These are phyloP conservation scores for Saccharum hybrid DNA, from an alignment of 202 grass and related monocot genomes.

Conservation along the genomic window DNA sequence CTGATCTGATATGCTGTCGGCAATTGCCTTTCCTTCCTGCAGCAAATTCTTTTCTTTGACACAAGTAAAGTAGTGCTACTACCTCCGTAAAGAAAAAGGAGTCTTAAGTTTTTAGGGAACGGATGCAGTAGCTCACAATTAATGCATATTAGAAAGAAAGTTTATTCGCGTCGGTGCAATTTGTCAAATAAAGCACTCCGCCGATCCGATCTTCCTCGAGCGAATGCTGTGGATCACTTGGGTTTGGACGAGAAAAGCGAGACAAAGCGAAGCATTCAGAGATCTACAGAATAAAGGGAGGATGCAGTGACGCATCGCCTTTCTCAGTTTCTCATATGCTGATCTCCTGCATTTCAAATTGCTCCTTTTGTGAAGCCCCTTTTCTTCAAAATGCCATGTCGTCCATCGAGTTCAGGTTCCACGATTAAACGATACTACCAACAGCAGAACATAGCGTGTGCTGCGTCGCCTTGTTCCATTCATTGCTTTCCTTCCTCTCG, in stretches of 20 bases:
- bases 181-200: neutral
- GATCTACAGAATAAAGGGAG: slow-evolving; percentile 22
- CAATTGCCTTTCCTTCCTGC: too few relatives aligned
- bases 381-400: neutral
- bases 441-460: neutral
- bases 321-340: neutral
- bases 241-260: slow-evolving; percentile 13
- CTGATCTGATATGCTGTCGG: too few relatives aligned
- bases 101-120: too few relatives aligned
- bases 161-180: slow-evolving; percentile 25
- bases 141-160: neutral
- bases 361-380: neutral
- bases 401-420: neutral
- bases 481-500: too few relatives aligned
- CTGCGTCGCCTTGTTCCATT: too few relatives aligned
- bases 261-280: neutral
- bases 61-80: too few relatives aligned
- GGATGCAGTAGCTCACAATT: too few relatives aligned
- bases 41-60: too few relatives aligned
- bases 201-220: neutral
- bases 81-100: too few relatives aligned
- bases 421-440: neutral
- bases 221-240: neutral
- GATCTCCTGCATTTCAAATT: neutral
- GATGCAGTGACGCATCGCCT: too few relatives aligned